Percentiles rank a stretch among this genome's conserved stretches.
Conservation (phyloP, 495 filamentous ascomycete genomes). For the Physcia stellaris region DNA sequence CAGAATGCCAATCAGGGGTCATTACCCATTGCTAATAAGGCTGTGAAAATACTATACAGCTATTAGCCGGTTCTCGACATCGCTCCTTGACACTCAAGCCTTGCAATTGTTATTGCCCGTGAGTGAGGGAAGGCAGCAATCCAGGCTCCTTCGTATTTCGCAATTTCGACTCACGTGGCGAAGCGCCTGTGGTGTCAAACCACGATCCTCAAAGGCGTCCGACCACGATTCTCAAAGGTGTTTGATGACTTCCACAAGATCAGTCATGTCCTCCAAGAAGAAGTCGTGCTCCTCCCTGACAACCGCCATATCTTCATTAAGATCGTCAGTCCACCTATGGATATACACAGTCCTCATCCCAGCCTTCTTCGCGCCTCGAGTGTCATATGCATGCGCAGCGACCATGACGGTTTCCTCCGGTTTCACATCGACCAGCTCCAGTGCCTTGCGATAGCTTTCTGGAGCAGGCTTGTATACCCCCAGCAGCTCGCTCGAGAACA, state of each 20-base stretch:
- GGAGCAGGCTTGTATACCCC: slow-evolving; percentile 33
- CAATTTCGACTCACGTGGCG: too few relatives aligned
- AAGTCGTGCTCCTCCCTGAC: slow-evolving; percentile 31
- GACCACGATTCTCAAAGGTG: too few relatives aligned
- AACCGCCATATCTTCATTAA: slow-evolving; percentile 32
- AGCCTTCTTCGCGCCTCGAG: slow-evolving; percentile 28
- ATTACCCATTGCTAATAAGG: too few relatives aligned
- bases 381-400: slow-evolving; percentile 41
- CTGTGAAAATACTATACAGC: too few relatives aligned
- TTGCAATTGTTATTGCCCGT: too few relatives aligned
- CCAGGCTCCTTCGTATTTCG: too few relatives aligned
- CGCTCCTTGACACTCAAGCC: too few relatives aligned
- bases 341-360: slow-evolving; percentile 40
- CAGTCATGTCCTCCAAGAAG: slow-evolving; percentile 32
- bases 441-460: slow-evolving; percentile 30
- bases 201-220: too few relatives aligned
- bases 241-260: slow-evolving; percentile 14
- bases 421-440: slow-evolving; percentile 27
- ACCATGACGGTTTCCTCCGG: slow-evolving; percentile 37
- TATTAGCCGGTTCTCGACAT: too few relatives aligned
- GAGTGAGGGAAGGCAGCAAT: too few relatives aligned
- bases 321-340: slow-evolving; percentile 39
- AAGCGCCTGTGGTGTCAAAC: too few relatives aligned
- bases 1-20: too few relatives aligned
- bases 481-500: slow-evolving; percentile 38